Evolutionary conservation across 1,139 yeast genomes (phyloP).

Genomic region (Suhomyces atakaporum): DNA sequence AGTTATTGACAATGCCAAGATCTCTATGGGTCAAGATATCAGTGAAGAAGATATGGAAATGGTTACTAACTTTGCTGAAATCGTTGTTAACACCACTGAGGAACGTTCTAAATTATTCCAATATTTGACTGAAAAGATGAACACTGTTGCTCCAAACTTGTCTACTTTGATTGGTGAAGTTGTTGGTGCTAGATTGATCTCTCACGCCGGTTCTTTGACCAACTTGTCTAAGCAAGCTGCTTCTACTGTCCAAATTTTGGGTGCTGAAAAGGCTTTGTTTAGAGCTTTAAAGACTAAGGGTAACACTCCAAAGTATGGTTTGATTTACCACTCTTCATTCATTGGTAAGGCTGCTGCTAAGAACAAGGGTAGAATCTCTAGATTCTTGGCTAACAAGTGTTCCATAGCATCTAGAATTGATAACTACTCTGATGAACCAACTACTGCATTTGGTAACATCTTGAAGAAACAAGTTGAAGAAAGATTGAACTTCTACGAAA

Average conservation of each 20-base stretch:
- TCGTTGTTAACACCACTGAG: constrained; percentile 90
- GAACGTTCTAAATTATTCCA: constrained; percentile 87
- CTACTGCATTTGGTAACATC: constrained; percentile 84
- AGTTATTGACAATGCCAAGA: constrained; percentile 81
- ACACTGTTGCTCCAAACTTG: constrained; percentile 96
- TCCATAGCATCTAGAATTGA: constrained; percentile 98
- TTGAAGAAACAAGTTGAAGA: constrained; percentile 97
- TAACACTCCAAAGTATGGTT: constrained; percentile 98
- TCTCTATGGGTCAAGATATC: constrained; percentile 98
- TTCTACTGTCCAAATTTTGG: constrained; percentile 96
- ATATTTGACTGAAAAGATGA: constrained; percentile 93
- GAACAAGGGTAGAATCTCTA: constrained; percentile 98
- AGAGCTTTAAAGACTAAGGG: constrained; percentile 98
- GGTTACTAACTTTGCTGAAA: constrained; percentile 87
- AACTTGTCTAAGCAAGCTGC: constrained; percentile 98
- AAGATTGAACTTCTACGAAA: constrained; percentile 91
- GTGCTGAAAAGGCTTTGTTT: constrained; percentile 99
- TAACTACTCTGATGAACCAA: constrained; percentile 86
- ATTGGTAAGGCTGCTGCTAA: constrained; percentile 97
- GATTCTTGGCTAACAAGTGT: constrained; percentile 98
- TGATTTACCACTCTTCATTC: constrained; percentile 93
- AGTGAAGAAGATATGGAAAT: constrained; percentile 92
- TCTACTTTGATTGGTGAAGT: constrained; percentile 95
- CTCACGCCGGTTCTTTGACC: constrained; percentile 95
- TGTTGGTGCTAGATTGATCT: constrained; percentile 96